A percentile compares a stretch with the other conserved stretches of the same genome.
Evolutionary conservation across 306 rosid species (phyloP).

Genomic region (Casuarina glauca): DNA sequence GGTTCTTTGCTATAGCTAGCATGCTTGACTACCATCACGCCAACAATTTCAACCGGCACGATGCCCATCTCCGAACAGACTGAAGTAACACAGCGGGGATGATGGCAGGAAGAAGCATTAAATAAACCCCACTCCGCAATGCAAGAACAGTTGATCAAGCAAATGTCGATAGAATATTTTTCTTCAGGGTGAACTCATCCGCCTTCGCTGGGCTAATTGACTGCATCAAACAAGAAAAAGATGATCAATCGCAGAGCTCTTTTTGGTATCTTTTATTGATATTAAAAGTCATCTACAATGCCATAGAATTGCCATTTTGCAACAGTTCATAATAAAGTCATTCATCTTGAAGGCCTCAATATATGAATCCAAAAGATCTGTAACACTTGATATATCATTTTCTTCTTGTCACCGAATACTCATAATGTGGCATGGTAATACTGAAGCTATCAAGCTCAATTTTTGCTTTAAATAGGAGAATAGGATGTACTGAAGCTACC

Average conservation of each 20-base stretch:
- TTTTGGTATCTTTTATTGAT: background rate
- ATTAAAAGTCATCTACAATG: background rate
- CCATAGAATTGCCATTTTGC: background rate
- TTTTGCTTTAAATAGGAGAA: conserved; percentile 7
- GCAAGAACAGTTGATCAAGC: conserved; percentile 29
- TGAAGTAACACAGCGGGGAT: background rate
- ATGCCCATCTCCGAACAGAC: background rate
- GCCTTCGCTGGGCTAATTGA: conserved; percentile 85
- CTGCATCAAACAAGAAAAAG: conserved; percentile 45
- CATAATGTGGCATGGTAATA: background rate
- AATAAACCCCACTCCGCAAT: background rate
- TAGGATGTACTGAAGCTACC: conserved; percentile 48
- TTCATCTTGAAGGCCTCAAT: background rate
- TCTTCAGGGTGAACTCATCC: conserved; percentile 85
- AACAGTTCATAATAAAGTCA: background rate
- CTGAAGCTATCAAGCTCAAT: background rate
- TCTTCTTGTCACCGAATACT: too few relatives aligned
- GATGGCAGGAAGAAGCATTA: background rate
- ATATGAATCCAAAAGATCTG: background rate
- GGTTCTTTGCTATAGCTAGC: background rate
- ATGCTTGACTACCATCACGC: background rate
- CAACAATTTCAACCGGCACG: background rate
- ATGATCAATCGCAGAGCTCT: background rate
- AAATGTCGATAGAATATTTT: conserved; percentile 63
- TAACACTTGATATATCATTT: too few relatives aligned